Evolutionary conservation across 2,329 filamentous ascomycete species (phyloP).

Genomic region (Claviceps spartinae): DNA sequence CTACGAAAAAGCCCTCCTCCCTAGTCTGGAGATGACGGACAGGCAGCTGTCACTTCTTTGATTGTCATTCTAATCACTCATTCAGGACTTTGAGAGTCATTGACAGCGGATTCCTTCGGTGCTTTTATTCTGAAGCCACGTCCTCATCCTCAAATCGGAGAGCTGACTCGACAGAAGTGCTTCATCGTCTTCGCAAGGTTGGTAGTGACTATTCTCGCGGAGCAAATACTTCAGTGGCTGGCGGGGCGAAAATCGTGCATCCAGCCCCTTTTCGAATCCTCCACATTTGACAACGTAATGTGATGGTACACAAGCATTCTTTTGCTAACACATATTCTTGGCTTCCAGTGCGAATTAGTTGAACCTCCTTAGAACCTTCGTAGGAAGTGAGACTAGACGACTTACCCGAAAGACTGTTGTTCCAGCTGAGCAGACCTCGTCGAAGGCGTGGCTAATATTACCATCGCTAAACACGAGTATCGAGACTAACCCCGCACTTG

Average conservation of each 20-base stretch:
- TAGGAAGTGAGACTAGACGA: background rate
- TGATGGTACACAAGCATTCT: background rate
- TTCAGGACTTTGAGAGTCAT: slow-evolving; percentile 7
- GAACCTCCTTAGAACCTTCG: background rate
- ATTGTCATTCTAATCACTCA: slow-evolving; percentile 3
- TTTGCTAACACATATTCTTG: background rate
- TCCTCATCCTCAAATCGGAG: background rate
- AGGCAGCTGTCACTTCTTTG: background rate
- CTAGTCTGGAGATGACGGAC: background rate
- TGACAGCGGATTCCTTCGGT: slow-evolving; percentile 5
- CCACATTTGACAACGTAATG: background rate
- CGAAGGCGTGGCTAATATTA: slow-evolving; percentile 1
- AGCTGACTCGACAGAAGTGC: slow-evolving; percentile 8
- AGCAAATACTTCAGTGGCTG: background rate
- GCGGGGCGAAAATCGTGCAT: background rate
- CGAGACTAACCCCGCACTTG: slow-evolving; percentile 11
- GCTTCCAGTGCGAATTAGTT: background rate
- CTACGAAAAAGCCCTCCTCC: background rate
- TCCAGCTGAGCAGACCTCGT: slow-evolving; percentile 1
- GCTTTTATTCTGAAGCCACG: slow-evolving; percentile 1
- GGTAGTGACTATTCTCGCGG: slow-evolving; percentile 3
- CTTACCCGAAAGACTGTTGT: slow-evolving; percentile 5
- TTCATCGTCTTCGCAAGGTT: slow-evolving; percentile 10
- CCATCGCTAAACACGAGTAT: background rate
- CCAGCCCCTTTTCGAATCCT: background rate